Evolutionary conservation across 352 stramenopile genomes (phyloP).

Genomic region (Peronospora tabacina): DNA sequence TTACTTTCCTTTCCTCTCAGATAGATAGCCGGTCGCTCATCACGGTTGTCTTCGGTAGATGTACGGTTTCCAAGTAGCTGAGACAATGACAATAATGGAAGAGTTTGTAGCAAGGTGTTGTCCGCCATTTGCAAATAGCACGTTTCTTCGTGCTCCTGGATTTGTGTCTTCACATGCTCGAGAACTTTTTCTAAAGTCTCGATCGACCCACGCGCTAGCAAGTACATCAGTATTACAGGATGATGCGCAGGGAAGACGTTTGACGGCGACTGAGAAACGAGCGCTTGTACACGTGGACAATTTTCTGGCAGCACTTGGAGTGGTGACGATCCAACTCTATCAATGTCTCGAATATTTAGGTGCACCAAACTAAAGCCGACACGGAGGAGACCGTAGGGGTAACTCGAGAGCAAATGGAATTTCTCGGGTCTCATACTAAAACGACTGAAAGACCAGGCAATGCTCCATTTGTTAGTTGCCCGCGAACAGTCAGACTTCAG

Average conservation of each 20-base stretch:
- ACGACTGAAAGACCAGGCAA: slow-evolving; percentile 56
- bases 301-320: slow-evolving; percentile 3
- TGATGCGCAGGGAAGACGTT: slow-evolving; percentile 38
- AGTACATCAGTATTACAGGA: slow-evolving; percentile 59
- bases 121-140: slow-evolving; percentile 76
- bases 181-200: slow-evolving; percentile 46
- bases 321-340: slow-evolving; percentile 15
- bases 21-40: slow-evolving; percentile 45
- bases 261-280: slow-evolving; percentile 11
- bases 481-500: slow-evolving; percentile 42
- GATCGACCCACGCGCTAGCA: slow-evolving; percentile 63
- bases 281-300: background rate
- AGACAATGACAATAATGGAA: slow-evolving; percentile 50
- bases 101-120: slow-evolving; percentile 32
- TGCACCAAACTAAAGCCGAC: slow-evolving; percentile 47
- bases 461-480: slow-evolving; percentile 39
- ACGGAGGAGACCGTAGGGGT: slow-evolving; percentile 40
- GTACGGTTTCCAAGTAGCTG: slow-evolving; percentile 32
- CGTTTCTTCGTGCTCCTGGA: slow-evolving; percentile 63
- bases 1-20: slow-evolving; percentile 29
- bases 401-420: slow-evolving; percentile 45
- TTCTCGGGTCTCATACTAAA: slow-evolving; percentile 45
- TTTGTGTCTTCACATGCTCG: slow-evolving; percentile 43
- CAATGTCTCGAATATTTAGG: slow-evolving; percentile 51
- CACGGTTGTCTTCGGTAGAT: slow-evolving; percentile 13